These are phyloP conservation scores for Fulvia fulva DNA, from an alignment of 2,329 filamentous ascomycete species.

Conservation along the genomic window DNA sequence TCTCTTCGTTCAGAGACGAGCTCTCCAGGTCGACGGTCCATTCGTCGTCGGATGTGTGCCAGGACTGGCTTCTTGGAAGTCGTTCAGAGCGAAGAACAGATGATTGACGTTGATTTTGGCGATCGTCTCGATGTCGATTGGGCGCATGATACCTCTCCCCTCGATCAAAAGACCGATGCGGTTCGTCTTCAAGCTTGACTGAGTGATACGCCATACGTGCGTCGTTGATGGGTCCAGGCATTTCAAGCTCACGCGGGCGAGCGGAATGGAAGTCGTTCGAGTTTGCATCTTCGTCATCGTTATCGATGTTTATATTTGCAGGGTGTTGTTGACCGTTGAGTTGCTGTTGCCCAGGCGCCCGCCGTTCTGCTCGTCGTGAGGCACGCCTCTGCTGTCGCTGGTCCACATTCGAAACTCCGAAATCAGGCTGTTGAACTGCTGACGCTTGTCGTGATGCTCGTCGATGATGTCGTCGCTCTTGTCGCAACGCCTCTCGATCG, in stretches of 20 bases:
- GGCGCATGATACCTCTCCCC: background rate
- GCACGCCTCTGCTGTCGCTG: constrained; percentile 3
- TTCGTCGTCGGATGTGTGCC: constrained; percentile 1
- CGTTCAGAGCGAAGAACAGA: background rate
- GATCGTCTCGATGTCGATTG: background rate
- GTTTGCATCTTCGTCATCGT: background rate
- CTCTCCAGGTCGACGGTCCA: constrained; percentile 9
- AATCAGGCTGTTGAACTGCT: constrained; percentile 2
- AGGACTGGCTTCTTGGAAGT: background rate
- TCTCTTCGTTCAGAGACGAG: constrained; percentile 6
- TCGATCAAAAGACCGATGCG: background rate
- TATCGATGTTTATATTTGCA: background rate
- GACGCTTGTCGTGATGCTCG: background rate
- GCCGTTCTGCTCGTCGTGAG: constrained; percentile 4
- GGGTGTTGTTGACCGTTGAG: background rate
- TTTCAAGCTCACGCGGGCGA: background rate
- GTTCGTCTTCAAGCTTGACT: background rate
- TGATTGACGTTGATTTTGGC: background rate
- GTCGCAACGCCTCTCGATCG: background rate
- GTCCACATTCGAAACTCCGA: constrained; percentile 2
- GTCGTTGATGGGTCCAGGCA: background rate
- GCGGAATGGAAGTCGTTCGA: background rate
- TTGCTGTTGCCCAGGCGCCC: background rate
- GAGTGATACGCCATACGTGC: background rate
- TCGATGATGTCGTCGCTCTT: background rate